A percentile compares a stretch with the other conserved stretches of the same genome.
These are phyloP conservation scores for Mucor irregularis DNA, from an alignment of 371 early-diverging fungal species.

Conservation along the genomic window DNA sequence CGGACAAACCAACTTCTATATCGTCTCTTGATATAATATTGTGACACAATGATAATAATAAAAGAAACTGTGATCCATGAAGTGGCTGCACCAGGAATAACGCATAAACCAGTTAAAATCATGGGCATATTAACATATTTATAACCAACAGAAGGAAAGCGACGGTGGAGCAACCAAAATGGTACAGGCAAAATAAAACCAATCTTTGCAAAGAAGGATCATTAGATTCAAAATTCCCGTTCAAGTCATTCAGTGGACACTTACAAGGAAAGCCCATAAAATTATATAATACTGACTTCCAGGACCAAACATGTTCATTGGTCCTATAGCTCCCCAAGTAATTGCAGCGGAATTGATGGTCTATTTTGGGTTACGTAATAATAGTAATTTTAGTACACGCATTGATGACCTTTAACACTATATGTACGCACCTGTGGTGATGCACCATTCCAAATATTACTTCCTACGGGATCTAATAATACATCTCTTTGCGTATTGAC, in stretches of 20 bases:
- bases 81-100: slow-evolving; percentile 42
- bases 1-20: slow-evolving; percentile 52
- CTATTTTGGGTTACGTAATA: slow-evolving; percentile 5
- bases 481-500: slow-evolving; percentile 46
- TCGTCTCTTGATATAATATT: slow-evolving; percentile 46
- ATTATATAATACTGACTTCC: slow-evolving; percentile 61
- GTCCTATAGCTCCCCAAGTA: slow-evolving; percentile 81
- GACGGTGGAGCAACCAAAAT: slow-evolving; percentile 30
- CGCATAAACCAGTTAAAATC: slow-evolving; percentile 44
- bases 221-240: neutral
- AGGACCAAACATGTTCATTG: slow-evolving; percentile 66
- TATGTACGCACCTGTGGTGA: slow-evolving; percentile 31
- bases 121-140: slow-evolving; percentile 47
- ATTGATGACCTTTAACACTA: neutral
- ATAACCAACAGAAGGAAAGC: slow-evolving; percentile 42
- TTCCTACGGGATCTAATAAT: slow-evolving; percentile 41
- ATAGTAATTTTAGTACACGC: neutral
- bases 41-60: slow-evolving; percentile 38
- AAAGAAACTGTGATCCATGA: slow-evolving; percentile 47
- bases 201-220: slow-evolving; percentile 3
- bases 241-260: neutral
- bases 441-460: slow-evolving; percentile 56
- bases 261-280: slow-evolving; percentile 47
- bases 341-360: slow-evolving; percentile 61
- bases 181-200: slow-evolving; percentile 33